These are phyloP conservation scores for Vigna unguiculata DNA, from an alignment of 306 rosid genomes.

Conservation along the genomic window DNA sequence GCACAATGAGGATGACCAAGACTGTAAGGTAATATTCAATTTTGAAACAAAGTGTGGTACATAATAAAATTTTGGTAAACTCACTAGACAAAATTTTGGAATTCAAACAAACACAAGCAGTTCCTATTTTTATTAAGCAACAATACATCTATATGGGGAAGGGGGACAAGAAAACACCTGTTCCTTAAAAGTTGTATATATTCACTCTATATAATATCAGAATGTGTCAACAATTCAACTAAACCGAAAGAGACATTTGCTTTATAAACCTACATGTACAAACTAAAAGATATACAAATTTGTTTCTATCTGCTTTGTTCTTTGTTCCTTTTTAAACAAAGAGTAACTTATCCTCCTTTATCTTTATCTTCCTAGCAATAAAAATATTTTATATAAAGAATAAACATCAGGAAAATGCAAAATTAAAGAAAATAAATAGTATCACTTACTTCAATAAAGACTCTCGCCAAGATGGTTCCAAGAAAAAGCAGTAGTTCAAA, in stretches of 20 bases:
- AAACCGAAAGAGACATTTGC: constrained; percentile 27
- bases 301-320: constrained; percentile 10
- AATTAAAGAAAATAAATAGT: constrained; percentile 3
- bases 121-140: neutral
- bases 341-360: constrained; percentile 5
- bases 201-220: constrained; percentile 11
- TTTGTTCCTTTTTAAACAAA: neutral
- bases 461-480: constrained; percentile 97
- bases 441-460: constrained; percentile 79
- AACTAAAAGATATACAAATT: constrained; percentile 5
- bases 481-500: constrained; percentile 79
- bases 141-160: neutral
- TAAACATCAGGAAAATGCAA: constrained; percentile 16
- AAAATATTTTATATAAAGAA: neutral
- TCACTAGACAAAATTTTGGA: constrained; percentile 6
- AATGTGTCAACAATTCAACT: constrained; percentile 5
- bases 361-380: constrained; percentile 31
- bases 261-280: constrained; percentile 22
- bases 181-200: constrained; percentile 1
- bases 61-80: neutral
- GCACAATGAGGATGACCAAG: constrained; percentile 30
- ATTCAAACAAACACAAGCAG: constrained; percentile 19
- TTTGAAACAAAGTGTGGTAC: constrained; percentile 13
- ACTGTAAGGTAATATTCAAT: constrained; percentile 12
- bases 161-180: neutral